Evolutionary conservation across 2,329 filamentous ascomycete species (phyloP), one percentile per base, ranked within the genome.

Genomic region (Colletotrichum lentis): DNA sequence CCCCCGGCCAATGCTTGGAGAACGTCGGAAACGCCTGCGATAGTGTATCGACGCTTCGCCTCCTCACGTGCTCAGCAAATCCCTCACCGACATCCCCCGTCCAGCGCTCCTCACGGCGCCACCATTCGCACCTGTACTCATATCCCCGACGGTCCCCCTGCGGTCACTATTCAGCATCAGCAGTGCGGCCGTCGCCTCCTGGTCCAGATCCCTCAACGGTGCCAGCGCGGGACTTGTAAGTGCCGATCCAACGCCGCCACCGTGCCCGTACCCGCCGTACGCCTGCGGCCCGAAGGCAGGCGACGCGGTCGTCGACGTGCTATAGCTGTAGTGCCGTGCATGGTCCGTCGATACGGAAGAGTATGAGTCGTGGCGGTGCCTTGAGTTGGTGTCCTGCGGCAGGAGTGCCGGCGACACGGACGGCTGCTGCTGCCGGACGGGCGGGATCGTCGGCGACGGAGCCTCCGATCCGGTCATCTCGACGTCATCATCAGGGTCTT

Each of bases 161-260:
- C 92, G 86, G 76, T 96, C 93, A 62, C 85, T 88, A 72, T 94
- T 96, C 67, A 97, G 82, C 94, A 97, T 97, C 76, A 97, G 79
- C 72, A 97, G 78, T 3, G 94, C 94, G 14, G 93, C 90, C 8
- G 93, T 96, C 1, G 93, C 94, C 77, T 96, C 93, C 69, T 94
- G 90, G 70, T 91, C 88, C 5, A 87, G 74, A 57, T 89, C 86
- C 22, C 64, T 47, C 73, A 87, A 85, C 0, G 88, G 86, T 22
- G 79, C 75, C 52, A 90, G 76, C 8, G 83, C 83, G 1, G 87
- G 88, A 70, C 87, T 89, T 6, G 89, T 88, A 67, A 88, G 75
- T 0, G 85, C 80, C 56, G 85, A 90, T n/a, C 43, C 57, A 80
- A 79, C 3, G 78, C 77, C 18, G 31, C 71, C 10, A 67, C 76